Conservation (phyloP, 306 rosid species). For the Cucumis sativus region DNA sequence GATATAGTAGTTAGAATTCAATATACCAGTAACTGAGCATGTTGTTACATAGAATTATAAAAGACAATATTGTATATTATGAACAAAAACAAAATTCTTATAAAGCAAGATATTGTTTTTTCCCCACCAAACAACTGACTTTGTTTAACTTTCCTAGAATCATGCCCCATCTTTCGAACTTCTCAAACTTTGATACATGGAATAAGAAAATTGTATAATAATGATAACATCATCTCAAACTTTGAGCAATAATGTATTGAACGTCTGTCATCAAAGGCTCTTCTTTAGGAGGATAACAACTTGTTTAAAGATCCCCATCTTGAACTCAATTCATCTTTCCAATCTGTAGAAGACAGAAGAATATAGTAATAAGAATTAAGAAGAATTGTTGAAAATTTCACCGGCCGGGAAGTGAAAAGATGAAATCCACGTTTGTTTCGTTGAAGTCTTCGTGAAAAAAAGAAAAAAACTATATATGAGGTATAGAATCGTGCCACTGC, state of each 20-base stretch:
- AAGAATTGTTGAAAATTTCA: not conserved
- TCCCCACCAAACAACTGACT: not conserved
- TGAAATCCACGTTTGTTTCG: not conserved
- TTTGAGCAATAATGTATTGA: not conserved
- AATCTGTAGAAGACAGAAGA: too few species aligned
- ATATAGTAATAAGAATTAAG: too few species aligned
- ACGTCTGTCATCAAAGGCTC: not conserved
- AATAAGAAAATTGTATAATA: not conserved
- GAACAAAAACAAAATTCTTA: not conserved
- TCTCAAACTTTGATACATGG: not conserved
- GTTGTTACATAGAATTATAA: not conserved
- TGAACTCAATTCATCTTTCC: not conserved
- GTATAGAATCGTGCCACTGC: not conserved
- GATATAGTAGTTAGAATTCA: conserved; percentile 2
- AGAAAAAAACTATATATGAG: not conserved
- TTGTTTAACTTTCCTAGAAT: not conserved
- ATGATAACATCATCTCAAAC: not conserved
- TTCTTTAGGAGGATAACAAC: not conserved
- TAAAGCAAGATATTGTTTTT: not conserved
- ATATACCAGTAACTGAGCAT: not conserved
- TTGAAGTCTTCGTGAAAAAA: not conserved
- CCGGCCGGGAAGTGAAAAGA: not conserved
- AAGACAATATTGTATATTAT: conserved; percentile 6
- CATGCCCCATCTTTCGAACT: not conserved
- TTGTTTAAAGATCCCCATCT: not conserved